Base-by-base conservation (phyloP, 1,284 basidiomycete genomes). In the Wolfiporia cocos region DNA sequence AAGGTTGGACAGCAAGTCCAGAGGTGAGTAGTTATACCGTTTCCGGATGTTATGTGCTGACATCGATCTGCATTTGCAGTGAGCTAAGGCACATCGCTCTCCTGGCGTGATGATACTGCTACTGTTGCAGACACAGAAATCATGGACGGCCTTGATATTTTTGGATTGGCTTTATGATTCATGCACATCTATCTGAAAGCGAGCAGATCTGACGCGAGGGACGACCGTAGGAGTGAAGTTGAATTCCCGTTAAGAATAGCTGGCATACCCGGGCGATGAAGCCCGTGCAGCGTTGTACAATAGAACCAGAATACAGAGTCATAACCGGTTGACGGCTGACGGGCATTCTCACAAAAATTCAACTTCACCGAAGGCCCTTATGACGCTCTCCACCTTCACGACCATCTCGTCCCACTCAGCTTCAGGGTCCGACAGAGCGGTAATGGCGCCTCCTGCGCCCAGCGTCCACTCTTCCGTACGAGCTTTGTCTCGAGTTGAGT, bases 331-430 rank as follows among this genome's bases (percentile, higher is more conserved):
- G 31, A 19, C 5, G 11, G 23, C 18, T 33, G 11, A 26, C 31
- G 6, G 29, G 17, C 5, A 34, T 28, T 5, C 14, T 44, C 32
- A 44, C 2, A 36, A 46, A 26, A 37, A 38, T n/a, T 40, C 22
- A 15, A 42, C 34, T 12, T 44, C 52, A 15, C 50, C 42, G 52
- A 87, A 87, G n/a, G 76, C 73, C 37, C 72, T 67, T 36, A 86
- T 62, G 32, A 84, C 81, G 50, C 81, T 84, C 51, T 81, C 73
- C 24, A 93, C 74, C 61, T 98, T 98, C 15, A 83, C 74, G 15
- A 84, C 58, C 73, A 97, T 95, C 62, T 99, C 95, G 9, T 92
- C 88, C 94, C 94, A 98, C 61, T 98, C 95, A 7, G 76, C 81
- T 23, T 82, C 75, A 4, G 86, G 73, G 47, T 93, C 82, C 2